A percentile compares a stretch with the other conserved stretches of the same genome.
phyloP scores from a whole-genome alignment of 352 stramenopile genomes.

The Peronosclerospora sorghi region DNA sequence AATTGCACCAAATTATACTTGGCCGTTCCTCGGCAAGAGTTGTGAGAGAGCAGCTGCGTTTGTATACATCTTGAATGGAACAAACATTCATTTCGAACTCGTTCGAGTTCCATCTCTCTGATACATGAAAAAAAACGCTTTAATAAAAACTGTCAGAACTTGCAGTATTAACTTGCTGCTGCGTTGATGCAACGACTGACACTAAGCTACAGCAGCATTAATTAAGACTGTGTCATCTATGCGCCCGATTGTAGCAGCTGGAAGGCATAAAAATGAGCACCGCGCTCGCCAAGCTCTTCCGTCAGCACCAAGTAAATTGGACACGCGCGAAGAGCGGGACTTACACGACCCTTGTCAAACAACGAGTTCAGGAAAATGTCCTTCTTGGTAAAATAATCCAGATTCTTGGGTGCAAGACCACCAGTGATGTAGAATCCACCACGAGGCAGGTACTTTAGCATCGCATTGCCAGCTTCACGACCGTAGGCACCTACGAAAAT shows the following conservation, averaged over 20 bases:
- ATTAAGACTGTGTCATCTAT: not conserved
- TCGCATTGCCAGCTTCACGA: constrained; percentile 86
- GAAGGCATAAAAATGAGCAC: constrained; percentile 80
- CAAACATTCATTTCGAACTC: no score
- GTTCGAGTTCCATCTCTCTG: no score
- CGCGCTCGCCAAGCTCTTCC: constrained; percentile 81
- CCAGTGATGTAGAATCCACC: constrained; percentile 95
- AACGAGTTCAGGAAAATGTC: constrained; percentile 63
- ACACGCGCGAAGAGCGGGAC: constrained; percentile 47
- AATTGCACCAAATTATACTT: no score
- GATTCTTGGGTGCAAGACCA: constrained; percentile 93
- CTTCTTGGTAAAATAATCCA: constrained; percentile 84
- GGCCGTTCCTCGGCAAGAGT: no score
- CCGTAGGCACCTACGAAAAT: constrained; percentile 94
- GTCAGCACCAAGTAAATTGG: constrained; percentile 85
- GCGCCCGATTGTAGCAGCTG: constrained; percentile 47
- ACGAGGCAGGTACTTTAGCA: constrained; percentile 91
- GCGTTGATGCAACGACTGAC: no score
- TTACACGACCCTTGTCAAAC: constrained; percentile 84
- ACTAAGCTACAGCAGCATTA: no score
- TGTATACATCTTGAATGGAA: no score
- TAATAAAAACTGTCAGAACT: no score
- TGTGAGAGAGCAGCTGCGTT: no score
- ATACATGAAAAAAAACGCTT: no score
- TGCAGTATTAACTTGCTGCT: no score